Base-by-base conservation (phyloP, 2,329 filamentous ascomycete species). In the Colletotrichum chrysophilum region DNA sequence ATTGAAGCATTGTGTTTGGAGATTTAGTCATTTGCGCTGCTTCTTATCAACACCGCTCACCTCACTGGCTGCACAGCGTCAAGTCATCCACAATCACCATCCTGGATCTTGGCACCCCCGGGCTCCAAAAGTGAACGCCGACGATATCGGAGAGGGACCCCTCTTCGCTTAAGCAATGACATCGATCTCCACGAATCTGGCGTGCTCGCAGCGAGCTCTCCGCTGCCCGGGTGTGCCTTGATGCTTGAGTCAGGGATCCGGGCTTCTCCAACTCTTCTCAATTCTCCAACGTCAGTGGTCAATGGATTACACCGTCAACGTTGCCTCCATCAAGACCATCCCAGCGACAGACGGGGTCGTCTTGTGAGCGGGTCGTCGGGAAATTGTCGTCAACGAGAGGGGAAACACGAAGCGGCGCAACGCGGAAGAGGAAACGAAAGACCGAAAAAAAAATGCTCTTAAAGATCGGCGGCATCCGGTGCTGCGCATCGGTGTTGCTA, bases 91-190 rank as follows among this genome's bases (percentile, higher is more conserved):
- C 7, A 48, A 52, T 52, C 43, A 18, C 34, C 28, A 61, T 32
- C 62, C 16, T 38, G 43, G 14, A 14, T 48, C 38, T 48, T 48
- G 38, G 18, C 18, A n/a, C 8, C 18, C 30, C 26, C 61, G 69
- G 62, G 7, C 14, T 16, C 32, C 43, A 75, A 24, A 73, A 68
- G 38, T 75, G 64, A 60, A 8, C 4, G 38, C 73, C 70, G 73
- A 73, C 69, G 70, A 72, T 68, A 75, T 75, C 73, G 73, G 73
- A 75, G 62, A 34, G 38, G 4, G 16, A n/a, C 13, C 43, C 56
- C 61, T 65, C 55, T 67, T 67, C 62, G 62, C 68, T 30, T 72
- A 52, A 52, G 21, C 28, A 58, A 75, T 67, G 55, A 61, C 61
- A 75, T 71, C 55, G 68, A 66, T 71, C 72, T 62, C 36, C 68